Base-by-base conservation (phyloP, 768 basidiomycete genomes). In the Rhodocollybia butyracea region DNA sequence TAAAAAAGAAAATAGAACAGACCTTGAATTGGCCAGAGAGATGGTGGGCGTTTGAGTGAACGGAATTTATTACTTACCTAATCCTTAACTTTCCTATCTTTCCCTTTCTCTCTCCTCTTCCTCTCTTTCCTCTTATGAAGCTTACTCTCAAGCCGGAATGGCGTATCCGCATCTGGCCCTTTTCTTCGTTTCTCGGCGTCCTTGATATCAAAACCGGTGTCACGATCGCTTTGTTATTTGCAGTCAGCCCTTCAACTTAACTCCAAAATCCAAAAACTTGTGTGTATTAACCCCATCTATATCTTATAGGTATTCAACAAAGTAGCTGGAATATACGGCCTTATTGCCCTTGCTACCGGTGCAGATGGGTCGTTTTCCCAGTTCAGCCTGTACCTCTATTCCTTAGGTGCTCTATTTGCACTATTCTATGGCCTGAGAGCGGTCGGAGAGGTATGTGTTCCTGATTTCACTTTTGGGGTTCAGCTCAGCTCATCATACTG, bases 221-320 rank as follows among this genome's bases (percentile, higher is more conserved):
- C 57, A 89, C 82, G 45, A 79, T 98, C 55, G 86, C 89, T 57
- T 78, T 97, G 22, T 80, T 96, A 46, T 98, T 99, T 63, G 91
- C 90, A 12, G 91, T 97, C 60, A 60, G 90, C 79, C 27, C 26
- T 45, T n/a, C 43, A 15, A 8, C 43, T 45, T 29, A n/a, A 11
- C 5, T 45, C 8, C 26, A 45, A 17, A 13, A n/a, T 17, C 30
- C 2, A 8, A 2, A 27, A n/a, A n/a, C n/a, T n/a, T n/a, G n/a
- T n/a, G n/a, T 45, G 26, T 45, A 27, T 27, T 42, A 38, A 55
- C 30, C 56, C 27, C 24, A 24, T 38, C 64, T n/a, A n/a, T n/a
- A n/a, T n/a, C n/a, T n/a, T n/a, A n/a, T n/a, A 91, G 90, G 73
- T 94, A 51, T 76, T 99, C 61, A 99, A 99, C 81, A 99, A 99